These are phyloP conservation scores for Pilatotrama ljubarskyi DNA, from an alignment of 768 basidiomycete genomes.

Conservation along the genomic window DNA sequence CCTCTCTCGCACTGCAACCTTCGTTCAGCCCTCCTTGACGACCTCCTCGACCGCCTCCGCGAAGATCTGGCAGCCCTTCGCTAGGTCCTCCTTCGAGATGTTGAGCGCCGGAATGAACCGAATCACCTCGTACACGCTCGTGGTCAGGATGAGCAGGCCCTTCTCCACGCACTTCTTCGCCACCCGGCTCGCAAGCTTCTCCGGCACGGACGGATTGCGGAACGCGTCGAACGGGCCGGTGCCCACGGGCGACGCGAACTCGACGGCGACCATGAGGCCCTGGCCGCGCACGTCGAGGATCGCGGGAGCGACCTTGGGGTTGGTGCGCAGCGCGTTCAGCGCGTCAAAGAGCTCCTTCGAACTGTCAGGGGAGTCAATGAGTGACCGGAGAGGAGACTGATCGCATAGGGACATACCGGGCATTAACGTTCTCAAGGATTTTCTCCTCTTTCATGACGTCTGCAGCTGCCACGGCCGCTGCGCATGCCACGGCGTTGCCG, in stretches of 20 bases:
- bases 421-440: constrained; percentile 77
- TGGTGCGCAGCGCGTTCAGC: constrained; percentile 57
- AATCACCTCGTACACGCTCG: constrained; percentile 83
- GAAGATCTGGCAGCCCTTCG: constrained; percentile 66
- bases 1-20: background rate
- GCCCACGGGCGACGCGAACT: constrained; percentile 66
- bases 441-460: constrained; percentile 79
- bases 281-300: constrained; percentile 87
- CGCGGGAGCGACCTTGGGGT: constrained; percentile 49
- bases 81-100: constrained; percentile 72
- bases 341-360: constrained; percentile 70
- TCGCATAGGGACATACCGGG: constrained; percentile 46
- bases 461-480: constrained; percentile 82
- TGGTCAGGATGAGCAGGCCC: constrained; percentile 85
- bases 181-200: constrained; percentile 66
- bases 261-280: constrained; percentile 88
- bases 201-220: constrained; percentile 38
- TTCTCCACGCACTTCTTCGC: constrained; percentile 82
- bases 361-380: constrained; percentile 34
- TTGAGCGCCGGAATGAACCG: constrained; percentile 94
- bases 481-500: constrained; percentile 90
- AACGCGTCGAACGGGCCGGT: constrained; percentile 51
- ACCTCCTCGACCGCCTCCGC: constrained; percentile 71
- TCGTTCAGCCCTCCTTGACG: constrained; percentile 32
- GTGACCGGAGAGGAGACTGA: background rate